These are phyloP conservation scores for Euphrasia confusa DNA, from an alignment of 257 asterid genomes.

Conservation along the genomic window DNA sequence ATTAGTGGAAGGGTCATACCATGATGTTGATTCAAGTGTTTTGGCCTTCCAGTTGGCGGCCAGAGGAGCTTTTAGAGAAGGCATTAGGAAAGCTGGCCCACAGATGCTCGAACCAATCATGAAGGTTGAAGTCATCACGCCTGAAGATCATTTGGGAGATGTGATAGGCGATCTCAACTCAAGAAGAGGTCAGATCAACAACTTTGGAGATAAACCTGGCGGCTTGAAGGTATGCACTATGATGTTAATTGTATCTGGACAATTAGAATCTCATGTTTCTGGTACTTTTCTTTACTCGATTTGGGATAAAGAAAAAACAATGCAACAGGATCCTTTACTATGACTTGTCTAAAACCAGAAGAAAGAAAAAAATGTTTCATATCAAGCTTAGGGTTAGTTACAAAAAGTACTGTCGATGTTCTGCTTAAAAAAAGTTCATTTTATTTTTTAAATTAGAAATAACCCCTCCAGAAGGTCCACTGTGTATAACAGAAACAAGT, in stretches of 20 bases:
- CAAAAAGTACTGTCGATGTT: background rate
- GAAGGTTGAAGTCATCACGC: slow-evolving; percentile 93
- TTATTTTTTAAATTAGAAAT: background rate
- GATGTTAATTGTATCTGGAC: slow-evolving; percentile 2
- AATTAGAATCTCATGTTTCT: background rate
- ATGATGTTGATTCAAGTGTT: slow-evolving; percentile 95
- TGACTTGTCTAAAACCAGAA: background rate
- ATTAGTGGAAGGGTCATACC: slow-evolving; percentile 91
- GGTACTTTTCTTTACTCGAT: background rate
- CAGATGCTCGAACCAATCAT: slow-evolving; percentile 86
- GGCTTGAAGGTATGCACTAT: slow-evolving; percentile 72
- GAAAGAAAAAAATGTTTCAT: background rate
- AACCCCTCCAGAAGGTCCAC: background rate
- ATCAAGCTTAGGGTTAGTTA: background rate
- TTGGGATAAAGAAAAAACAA: background rate
- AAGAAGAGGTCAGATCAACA: slow-evolving; percentile 88
- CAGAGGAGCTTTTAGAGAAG: slow-evolving; percentile 93
- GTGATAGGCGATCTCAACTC: slow-evolving; percentile 97
- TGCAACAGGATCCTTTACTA: background rate
- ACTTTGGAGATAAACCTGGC: slow-evolving; percentile 97
- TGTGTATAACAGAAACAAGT: background rate
- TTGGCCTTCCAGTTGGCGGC: slow-evolving; percentile 98
- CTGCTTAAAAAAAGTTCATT: background rate
- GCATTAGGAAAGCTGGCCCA: slow-evolving; percentile 89
- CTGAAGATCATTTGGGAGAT: slow-evolving; percentile 96